Evolutionary conservation across 331 rosid genomes (phyloP).

Genomic region (Malus hybrid): DNA sequence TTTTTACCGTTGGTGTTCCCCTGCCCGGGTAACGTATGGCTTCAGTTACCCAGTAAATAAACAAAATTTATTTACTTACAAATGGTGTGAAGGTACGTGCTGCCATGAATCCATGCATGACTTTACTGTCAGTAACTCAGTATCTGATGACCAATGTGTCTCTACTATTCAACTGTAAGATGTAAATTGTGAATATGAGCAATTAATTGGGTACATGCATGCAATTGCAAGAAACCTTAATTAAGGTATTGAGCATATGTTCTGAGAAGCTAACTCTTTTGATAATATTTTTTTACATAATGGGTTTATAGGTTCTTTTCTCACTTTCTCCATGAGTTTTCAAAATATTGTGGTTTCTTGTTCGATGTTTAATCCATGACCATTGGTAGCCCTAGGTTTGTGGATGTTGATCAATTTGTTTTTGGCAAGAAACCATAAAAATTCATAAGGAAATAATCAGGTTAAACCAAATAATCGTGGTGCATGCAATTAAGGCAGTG

Average conservation of each 20-base stretch:
- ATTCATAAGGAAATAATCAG: not conserved
- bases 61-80: not conserved
- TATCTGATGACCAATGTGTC: not conserved
- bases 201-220: no score
- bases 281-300: not conserved
- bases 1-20: not conserved
- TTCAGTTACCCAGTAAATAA: not conserved
- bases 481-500: not conserved
- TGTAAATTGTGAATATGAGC: no score
- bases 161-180: not conserved
- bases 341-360: not conserved
- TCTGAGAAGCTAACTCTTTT: not conserved
- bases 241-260: no score
- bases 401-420: not conserved
- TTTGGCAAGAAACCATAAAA: not conserved
- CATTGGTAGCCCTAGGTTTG: not conserved
- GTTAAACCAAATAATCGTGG: not conserved
- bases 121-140: not conserved
- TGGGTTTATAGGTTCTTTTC: not conserved
- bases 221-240: no score
- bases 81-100: not conserved
- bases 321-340: not conserved
- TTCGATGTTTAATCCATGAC: not conserved
- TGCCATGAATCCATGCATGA: not conserved
- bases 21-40: not conserved